Conservation (phyloP, 208 protist genomes). For the Leishmania mexicana region DNA sequence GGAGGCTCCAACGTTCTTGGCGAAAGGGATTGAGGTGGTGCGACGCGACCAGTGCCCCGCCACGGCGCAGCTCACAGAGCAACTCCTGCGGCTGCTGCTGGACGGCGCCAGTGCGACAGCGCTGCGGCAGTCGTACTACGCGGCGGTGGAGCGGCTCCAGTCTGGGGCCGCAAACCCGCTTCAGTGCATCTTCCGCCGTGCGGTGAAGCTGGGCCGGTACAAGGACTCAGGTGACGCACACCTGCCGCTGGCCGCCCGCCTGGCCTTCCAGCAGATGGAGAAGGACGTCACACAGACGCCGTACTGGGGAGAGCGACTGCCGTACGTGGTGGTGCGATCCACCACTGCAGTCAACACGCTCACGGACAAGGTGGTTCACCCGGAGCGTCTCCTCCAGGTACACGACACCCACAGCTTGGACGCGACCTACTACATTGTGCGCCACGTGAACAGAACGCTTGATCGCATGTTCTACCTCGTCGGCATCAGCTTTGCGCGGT, state of each 20-base stretch:
- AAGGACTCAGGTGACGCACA: slow-evolving; percentile 21
- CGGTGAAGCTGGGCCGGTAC: slow-evolving; percentile 79
- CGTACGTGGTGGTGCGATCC: slow-evolving; percentile 69
- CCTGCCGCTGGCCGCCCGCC: slow-evolving; percentile 63
- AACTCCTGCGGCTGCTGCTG: slow-evolving; percentile 64
- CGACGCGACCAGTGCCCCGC: slow-evolving; percentile 98
- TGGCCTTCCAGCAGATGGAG: slow-evolving; percentile 66
- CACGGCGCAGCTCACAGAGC: slow-evolving; percentile 43
- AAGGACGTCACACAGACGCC: slow-evolving; percentile 57
- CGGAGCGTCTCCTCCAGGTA: slow-evolving; percentile 50
- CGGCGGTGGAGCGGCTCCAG: slow-evolving; percentile 52
- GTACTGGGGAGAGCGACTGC: slow-evolving; percentile 79
- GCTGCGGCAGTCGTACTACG: slow-evolving; percentile 40
- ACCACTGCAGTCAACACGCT: slow-evolving; percentile 12
- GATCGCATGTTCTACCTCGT: slow-evolving; percentile 83
- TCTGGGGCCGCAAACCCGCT: slow-evolving; percentile 51
- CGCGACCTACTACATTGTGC: slow-evolving; percentile 79
- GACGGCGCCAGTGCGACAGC: slow-evolving; percentile 30
- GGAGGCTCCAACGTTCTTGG: slow-evolving; percentile 96
- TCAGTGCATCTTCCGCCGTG: slow-evolving; percentile 77
- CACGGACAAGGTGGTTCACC: slow-evolving; percentile 53
- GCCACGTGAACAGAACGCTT: slow-evolving; percentile 74
- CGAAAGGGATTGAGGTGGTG: slow-evolving; percentile 99
- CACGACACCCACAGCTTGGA: slow-evolving; percentile 43
- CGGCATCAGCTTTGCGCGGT: slow-evolving; percentile 61